Base-by-base conservation (phyloP, 441 rosid species). In the Adansonia grandidieri region DNA sequence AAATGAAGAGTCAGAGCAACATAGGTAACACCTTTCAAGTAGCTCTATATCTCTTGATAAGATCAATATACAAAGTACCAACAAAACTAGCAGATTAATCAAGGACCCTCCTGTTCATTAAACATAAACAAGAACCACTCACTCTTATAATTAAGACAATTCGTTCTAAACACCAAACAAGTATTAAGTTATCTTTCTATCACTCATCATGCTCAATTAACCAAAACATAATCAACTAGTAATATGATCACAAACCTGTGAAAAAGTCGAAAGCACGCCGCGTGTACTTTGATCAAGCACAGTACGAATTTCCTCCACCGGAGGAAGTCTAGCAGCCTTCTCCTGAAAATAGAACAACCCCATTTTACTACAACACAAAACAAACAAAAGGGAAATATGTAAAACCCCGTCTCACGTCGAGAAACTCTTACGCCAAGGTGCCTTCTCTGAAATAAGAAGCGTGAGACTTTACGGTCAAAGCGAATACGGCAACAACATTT, bases 191-290 rank as follows among this genome's bases (percentile, higher is more conserved):
- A 11, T 71, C 28, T 15, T n/a, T 5, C 0, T 9, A 53, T n/a
- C 9, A 70, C 20, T 50, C 58, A 2, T 47, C 13, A 32, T 71
- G 63, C 48, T 71, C 24, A 54, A 71, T 71, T 51, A 71, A n/a
- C 14, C 62, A 1, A 19, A 53, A 71, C 40, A 61, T 28, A 13
- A 24, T 61, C 32, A 44, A 10, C 54, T 67, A 67, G 54, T 19
- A 44, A 45, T 44, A 53, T 53, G 62, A 28, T 53, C 28, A 54
- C 86, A 84, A 79, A 92, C 99, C 92, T 90, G 88, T 22, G 99
- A 95, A 80, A 90, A 85, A 42, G 98, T 95, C 19, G 98, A 92
- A 71, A 95, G 94, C 90, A 87, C 80, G 70, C 96, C 98, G 0
- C 94, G 82, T 3, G 83, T 75, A 64, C 89, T 90, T 77, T 83